These are phyloP conservation scores for Teratosphaeria epicoccoides DNA, from an alignment of 2,329 filamentous ascomycete species.

Conservation along the genomic window DNA sequence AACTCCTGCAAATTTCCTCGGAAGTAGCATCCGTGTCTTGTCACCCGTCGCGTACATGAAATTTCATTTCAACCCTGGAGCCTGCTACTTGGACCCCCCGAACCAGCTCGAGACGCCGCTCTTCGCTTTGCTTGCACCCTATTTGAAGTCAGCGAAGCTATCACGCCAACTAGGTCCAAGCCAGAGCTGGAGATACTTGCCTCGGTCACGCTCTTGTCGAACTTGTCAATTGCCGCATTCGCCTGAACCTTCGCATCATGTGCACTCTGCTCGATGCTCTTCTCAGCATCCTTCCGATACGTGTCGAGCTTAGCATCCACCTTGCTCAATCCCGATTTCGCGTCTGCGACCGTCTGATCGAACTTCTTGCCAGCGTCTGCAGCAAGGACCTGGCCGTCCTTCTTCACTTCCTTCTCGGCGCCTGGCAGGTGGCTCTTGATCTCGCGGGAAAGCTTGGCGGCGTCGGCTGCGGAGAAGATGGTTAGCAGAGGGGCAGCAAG, in stretches of 20 bases:
- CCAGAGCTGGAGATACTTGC: background rate
- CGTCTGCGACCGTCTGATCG: slow-evolving; percentile 28
- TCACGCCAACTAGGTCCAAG: no score
- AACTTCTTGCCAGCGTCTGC: slow-evolving; percentile 41
- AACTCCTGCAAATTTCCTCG: background rate
- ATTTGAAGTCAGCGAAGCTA: background rate
- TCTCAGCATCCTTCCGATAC: slow-evolving; percentile 41
- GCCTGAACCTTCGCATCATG: slow-evolving; percentile 50
- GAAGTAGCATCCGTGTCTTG: background rate
- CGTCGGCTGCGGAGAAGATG: slow-evolving; percentile 52
- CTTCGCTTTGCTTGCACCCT: slow-evolving; percentile 1
- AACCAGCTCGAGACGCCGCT: slow-evolving; percentile 1
- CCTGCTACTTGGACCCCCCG: slow-evolving; percentile 1
- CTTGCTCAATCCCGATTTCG: slow-evolving; percentile 9
- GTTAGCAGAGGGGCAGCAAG: background rate
- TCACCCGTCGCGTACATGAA: background rate
- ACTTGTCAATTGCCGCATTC: slow-evolving; percentile 55
- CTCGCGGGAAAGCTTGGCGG: slow-evolving; percentile 56
- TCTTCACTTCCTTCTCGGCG: slow-evolving; percentile 19
- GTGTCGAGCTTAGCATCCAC: slow-evolving; percentile 13
- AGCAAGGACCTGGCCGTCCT: slow-evolving; percentile 36
- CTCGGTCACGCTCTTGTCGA: slow-evolving; percentile 62
- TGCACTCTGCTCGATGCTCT: slow-evolving; percentile 50
- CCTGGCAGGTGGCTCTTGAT: slow-evolving; percentile 57
- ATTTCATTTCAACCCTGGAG: background rate